Evolutionary conservation across 2,329 filamentous ascomycete genomes (phyloP).

Genomic region (Colletotrichum sojae): DNA sequence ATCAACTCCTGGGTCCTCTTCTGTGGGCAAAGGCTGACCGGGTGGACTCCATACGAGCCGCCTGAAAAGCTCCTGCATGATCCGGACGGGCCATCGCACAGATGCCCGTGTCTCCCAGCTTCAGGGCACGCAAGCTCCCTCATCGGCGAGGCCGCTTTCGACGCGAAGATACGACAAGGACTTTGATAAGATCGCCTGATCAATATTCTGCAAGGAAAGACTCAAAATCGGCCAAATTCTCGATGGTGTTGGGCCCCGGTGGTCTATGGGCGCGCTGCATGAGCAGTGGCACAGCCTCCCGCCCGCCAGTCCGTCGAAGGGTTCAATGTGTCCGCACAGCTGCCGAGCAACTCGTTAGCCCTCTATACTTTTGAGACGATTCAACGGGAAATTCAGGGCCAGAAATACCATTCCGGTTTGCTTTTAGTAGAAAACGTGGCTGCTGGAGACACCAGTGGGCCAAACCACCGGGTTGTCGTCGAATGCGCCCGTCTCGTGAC

Average conservation of each 20-base stretch:
- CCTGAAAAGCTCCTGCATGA: neutral
- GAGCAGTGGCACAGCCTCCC: slow-evolving; percentile 18
- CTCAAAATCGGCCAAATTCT: neutral
- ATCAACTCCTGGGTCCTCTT: no score
- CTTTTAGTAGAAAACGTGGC: neutral
- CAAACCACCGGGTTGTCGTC: neutral
- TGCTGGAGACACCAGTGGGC: neutral
- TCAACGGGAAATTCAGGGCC: neutral
- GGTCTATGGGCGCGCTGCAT: neutral
- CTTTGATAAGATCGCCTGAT: neutral
- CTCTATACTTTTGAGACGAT: slow-evolving; percentile 9
- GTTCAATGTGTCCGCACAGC: slow-evolving; percentile 12
- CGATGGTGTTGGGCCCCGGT: no score
- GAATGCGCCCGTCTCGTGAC: neutral
- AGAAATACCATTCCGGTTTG: neutral
- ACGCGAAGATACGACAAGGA: neutral
- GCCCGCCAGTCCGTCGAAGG: neutral
- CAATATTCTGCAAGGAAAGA: neutral
- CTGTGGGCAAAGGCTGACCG: no score
- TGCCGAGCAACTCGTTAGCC: slow-evolving; percentile 7
- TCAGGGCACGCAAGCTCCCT: neutral
- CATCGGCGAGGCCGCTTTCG: neutral
- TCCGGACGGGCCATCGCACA: neutral
- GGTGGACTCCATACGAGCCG: neutral
- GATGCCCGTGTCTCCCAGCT: neutral